A percentile compares a stretch with the other conserved stretches of the same genome.
Evolutionary conservation across 176 grass and related monocot genomes (phyloP).

Genomic region (Oryza meridionalis): DNA sequence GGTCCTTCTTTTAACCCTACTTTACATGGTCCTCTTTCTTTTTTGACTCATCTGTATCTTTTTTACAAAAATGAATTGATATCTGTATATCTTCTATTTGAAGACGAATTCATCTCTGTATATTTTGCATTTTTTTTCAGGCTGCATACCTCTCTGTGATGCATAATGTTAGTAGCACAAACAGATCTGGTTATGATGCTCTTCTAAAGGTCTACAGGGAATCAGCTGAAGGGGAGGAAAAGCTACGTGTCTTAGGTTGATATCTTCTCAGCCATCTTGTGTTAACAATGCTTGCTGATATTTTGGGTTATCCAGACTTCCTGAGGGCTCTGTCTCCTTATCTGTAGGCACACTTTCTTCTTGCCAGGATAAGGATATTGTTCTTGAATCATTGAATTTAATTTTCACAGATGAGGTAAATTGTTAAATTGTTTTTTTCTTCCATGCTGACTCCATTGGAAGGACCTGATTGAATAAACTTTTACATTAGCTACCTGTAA

Average conservation of each 20-base stretch:
- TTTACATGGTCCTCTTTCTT: conserved; percentile 1
- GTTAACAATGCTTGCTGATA: conserved; percentile 32
- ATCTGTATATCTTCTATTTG: neutral
- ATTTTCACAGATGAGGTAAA: conserved; percentile 67
- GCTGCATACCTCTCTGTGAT: conserved; percentile 83
- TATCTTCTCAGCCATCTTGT: conserved; percentile 30
- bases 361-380: conserved; percentile 69
- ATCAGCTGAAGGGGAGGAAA: conserved; percentile 67
- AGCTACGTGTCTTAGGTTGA: conserved; percentile 60
- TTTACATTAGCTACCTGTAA: neutral
- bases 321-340: conserved; percentile 39
- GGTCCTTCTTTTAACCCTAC: conserved; percentile 50
- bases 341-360: conserved; percentile 54
- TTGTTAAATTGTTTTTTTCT: neutral
- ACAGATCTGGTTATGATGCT: conserved; percentile 75
- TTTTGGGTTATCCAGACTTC: conserved; percentile 21
- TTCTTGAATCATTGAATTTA: conserved; percentile 80
- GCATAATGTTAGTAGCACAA: conserved; percentile 59
- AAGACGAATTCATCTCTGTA: conserved; percentile 9
- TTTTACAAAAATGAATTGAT: neutral
- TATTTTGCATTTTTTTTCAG: conserved; percentile 42
- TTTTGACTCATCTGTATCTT: neutral
- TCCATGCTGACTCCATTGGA: conserved; percentile 3
- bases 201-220: conserved; percentile 76
- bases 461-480: conserved; percentile 7